phyloP scores from a whole-genome alignment of 345 rosid genomes.

The Camelina sativa region DNA sequence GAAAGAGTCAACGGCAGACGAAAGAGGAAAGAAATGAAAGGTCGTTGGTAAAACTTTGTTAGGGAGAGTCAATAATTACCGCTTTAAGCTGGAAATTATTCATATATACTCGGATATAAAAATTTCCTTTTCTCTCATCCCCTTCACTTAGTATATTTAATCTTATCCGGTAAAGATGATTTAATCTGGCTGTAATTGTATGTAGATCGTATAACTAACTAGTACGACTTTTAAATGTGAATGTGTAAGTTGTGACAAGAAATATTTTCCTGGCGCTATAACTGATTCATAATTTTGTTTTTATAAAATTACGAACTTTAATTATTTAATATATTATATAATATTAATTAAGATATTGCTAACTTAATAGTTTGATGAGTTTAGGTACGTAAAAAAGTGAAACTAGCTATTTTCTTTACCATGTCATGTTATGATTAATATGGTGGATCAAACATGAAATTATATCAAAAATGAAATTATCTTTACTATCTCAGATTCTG shows the following conservation, averaged over 20 bases:
- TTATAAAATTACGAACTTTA: too few species aligned
- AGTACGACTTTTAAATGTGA: too few species aligned
- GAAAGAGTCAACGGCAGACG: conserved; percentile 32
- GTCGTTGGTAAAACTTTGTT: conserved; percentile 19
- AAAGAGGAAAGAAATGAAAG: background rate
- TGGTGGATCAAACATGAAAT: background rate
- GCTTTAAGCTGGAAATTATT: background rate
- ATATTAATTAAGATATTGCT: too few species aligned
- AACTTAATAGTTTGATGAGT: background rate
- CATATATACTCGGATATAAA: background rate
- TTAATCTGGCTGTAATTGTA: too few species aligned
- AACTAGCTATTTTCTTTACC: background rate
- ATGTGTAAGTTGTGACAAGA: too few species aligned
- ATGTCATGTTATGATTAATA: background rate
- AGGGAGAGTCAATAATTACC: conserved; percentile 22
- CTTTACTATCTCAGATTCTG: background rate
- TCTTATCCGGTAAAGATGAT: too few species aligned
- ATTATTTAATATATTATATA: background rate
- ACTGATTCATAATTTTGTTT: too few species aligned
- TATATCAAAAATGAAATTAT: background rate
- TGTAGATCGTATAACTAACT: too few species aligned
- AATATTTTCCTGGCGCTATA: too few species aligned
- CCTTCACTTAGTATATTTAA: too few species aligned
- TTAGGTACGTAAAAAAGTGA: too few species aligned
- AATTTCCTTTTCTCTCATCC: too few species aligned